Base-by-base conservation (phyloP, 495 filamentous ascomycete species). In the Hapsidospora chrysogenum region DNA sequence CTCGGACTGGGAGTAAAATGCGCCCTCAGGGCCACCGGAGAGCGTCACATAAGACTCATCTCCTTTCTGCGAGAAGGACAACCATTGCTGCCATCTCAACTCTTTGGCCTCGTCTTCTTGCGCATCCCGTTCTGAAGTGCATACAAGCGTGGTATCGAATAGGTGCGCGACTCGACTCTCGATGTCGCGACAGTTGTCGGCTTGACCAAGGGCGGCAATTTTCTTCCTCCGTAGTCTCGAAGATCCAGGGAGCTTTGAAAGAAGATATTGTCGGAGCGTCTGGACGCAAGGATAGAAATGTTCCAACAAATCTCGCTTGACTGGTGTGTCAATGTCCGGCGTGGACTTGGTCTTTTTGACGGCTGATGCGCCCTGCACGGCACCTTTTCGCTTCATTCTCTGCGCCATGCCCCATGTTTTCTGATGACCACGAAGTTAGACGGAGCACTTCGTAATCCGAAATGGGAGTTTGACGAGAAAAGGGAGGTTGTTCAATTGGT, bases 231-330 rank as follows among this genome's bases (percentile, higher is more conserved):
- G 48, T 26, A 63, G 51, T 28, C 53, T 58, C 25, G 59, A 72
- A 10, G 52, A 48, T 36, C 40, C 18, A 22, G 60, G 60, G 5
- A 74, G 51, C 30, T 52, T 60, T 5, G 47, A 51, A n/a, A 72
- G 51, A 29, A 89, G 60, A 54, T 85, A 86, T 22, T 79, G 61
- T 28, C 85, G 74, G 33, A 96, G 56, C 0, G 78, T 75, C 22
- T 72, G 49, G 10, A 84, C 65, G 20, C 67, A 48, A 3, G 63
- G 54, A 56, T 92, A 94, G 59, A 81, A 92, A 40, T 72, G 64
- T 30, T 63, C 69, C 33, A 96, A 66, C 18, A 92, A 65, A 14
- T 75, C 72, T 54, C 85, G 78, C 17, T 64, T 55, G 35, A 63
- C 45, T 10, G 35, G 33, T 9, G 20, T 33, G 18, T 33, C 7